These are phyloP conservation scores for Salvia hispanica DNA, from an alignment of 257 asterid genomes.

Conservation along the genomic window DNA sequence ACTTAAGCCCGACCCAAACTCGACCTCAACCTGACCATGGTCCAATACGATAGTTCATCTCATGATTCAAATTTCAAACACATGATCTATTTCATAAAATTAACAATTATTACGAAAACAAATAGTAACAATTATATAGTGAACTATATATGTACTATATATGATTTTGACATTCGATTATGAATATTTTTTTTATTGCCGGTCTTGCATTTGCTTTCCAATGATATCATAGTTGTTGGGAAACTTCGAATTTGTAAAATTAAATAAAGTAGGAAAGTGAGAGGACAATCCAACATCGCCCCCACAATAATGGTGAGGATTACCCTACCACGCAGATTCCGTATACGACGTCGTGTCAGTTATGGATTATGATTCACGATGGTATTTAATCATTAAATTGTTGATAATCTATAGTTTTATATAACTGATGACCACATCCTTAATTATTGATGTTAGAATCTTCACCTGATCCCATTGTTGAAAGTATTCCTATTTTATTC, in stretches of 20 bases:
- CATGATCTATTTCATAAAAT: too few species aligned
- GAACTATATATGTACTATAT: too few species aligned
- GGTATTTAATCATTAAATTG: neutral
- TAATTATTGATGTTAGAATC: neutral
- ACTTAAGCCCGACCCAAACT: too few species aligned
- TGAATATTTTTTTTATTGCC: neutral
- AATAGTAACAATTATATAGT: too few species aligned
- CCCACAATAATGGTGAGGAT: too few species aligned
- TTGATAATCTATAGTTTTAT: neutral
- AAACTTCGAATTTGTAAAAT: neutral
- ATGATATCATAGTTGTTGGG: neutral
- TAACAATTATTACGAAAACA: too few species aligned
- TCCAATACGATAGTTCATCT: too few species aligned
- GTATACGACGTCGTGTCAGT: neutral
- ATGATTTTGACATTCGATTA: too few species aligned
- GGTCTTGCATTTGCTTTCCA: constrained; percentile 9
- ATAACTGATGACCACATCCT: neutral
- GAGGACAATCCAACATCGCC: constrained; percentile 19
- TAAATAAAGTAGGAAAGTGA: neutral
- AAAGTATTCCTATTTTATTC: too few species aligned
- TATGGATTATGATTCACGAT: neutral
- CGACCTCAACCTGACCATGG: too few species aligned
- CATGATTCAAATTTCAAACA: too few species aligned
- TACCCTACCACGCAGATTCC: neutral
- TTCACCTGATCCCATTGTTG: neutral